These are phyloP conservation scores for Coprinellus micaceus DNA, from an alignment of 768 basidiomycete genomes.

Conservation along the genomic window DNA sequence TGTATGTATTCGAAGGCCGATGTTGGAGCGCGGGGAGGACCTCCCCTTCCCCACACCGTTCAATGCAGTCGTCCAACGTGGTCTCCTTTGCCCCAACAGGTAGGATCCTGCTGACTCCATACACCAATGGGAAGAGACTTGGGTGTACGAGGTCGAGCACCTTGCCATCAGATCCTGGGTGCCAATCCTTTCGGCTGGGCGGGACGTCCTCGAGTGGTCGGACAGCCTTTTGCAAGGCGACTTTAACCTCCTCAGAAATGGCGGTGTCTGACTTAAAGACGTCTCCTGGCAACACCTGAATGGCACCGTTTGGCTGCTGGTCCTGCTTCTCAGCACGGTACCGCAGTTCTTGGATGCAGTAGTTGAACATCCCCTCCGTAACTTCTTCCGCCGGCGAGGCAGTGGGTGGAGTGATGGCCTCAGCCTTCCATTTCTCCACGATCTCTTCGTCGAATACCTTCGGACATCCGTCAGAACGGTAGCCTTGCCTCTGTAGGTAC, in stretches of 20 bases:
- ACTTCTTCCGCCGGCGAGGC: constrained; percentile 7
- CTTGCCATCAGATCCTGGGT: constrained; percentile 36
- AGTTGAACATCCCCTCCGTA: constrained; percentile 12
- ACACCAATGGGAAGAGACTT: constrained; percentile 35
- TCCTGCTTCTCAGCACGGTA: constrained; percentile 14
- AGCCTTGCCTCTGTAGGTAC: too few relatives aligned
- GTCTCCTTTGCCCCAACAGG: background rate
- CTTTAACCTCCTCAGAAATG: constrained; percentile 17
- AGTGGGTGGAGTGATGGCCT: background rate
- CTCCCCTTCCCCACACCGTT: constrained; percentile 17
- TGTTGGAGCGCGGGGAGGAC: background rate
- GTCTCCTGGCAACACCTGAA: constrained; percentile 16
- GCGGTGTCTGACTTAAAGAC: constrained; percentile 29
- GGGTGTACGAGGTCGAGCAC: constrained; percentile 48
- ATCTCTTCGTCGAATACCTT: constrained; percentile 17
- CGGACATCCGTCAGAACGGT: background rate
- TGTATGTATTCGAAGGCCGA: background rate
- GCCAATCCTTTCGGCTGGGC: constrained; percentile 38
- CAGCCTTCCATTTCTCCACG: constrained; percentile 16
- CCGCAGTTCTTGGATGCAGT: constrained; percentile 19
- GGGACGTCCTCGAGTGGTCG: constrained; percentile 32
- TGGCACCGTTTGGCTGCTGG: constrained; percentile 3
- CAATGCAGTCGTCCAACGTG: constrained; percentile 14
- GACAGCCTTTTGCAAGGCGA: constrained; percentile 20
- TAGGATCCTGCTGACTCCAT: constrained; percentile 25